Conservation (phyloP, 768 basidiomycete genomes). For the Lyophyllum semitale region DNA sequence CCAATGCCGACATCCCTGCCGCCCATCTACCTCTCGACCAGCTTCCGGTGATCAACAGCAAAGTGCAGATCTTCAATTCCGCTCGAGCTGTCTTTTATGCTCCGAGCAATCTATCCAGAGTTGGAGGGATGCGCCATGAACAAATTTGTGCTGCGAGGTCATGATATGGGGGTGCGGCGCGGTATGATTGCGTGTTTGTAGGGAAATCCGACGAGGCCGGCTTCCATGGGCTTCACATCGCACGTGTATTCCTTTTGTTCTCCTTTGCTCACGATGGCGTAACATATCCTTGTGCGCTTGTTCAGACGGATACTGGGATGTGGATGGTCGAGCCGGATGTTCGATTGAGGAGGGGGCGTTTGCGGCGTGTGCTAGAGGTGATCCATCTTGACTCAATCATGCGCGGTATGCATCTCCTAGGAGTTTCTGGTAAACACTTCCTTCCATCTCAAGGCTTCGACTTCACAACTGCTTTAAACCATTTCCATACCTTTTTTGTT, state of each 20-base stretch:
- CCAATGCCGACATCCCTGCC: neutral
- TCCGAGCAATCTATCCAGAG: constrained; percentile 20
- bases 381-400: constrained; percentile 30
- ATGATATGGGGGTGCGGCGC: constrained; percentile 22
- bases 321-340: constrained; percentile 33
- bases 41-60: neutral
- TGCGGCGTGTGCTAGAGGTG: constrained; percentile 4
- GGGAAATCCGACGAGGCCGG: neutral
- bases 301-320: constrained; percentile 21
- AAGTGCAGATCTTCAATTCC: neutral
- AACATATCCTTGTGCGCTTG: constrained; percentile 16
- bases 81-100: constrained; percentile 7
- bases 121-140: constrained; percentile 22
- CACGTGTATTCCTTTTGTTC: constrained; percentile 1
- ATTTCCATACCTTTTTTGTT: constrained; percentile 15
- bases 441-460: constrained; percentile 15
- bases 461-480: constrained; percentile 16
- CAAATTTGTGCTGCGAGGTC: constrained; percentile 25
- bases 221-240: constrained; percentile 1
- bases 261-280: neutral
- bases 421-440: constrained; percentile 19
- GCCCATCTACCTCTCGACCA: neutral
- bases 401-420: constrained; percentile 29
- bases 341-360: neutral
- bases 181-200: constrained; percentile 20